Percentiles rank a stretch among this genome's conserved stretches.
Conservation (phyloP, 2,329 filamentous ascomycete genomes). For the Septoria linicola region DNA sequence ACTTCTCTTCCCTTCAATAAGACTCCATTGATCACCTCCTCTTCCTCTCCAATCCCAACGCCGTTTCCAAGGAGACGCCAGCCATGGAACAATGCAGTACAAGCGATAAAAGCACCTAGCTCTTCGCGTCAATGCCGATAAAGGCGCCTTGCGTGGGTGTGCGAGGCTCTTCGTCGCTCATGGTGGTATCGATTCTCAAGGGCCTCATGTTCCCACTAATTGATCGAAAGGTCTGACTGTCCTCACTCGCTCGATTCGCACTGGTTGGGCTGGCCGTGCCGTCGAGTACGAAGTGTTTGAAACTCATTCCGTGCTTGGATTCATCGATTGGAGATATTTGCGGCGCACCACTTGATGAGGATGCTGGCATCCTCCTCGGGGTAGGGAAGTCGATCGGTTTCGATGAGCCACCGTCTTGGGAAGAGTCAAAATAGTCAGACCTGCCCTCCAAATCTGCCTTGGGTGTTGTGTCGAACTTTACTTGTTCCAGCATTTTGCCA, state of each 20-base stretch:
- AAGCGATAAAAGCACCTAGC: too few relatives aligned
- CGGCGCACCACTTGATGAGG: slow-evolving; percentile 7
- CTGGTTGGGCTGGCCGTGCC: slow-evolving; percentile 11
- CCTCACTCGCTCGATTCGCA: slow-evolving; percentile 7
- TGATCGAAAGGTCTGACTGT: slow-evolving; percentile 1
- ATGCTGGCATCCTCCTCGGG: slow-evolving; percentile 5
- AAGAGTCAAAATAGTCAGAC: slow-evolving; percentile 37
- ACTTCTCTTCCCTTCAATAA: too few relatives aligned
- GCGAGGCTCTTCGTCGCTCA: slow-evolving; percentile 23
- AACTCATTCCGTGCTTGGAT: slow-evolving; percentile 26
- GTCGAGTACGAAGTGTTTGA: slow-evolving; percentile 34
- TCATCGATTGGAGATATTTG: slow-evolving; percentile 16
- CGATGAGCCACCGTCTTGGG: slow-evolving; percentile 5
- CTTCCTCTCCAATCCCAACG: too few relatives aligned
- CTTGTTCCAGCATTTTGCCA: slow-evolving; percentile 42
- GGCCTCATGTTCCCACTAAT: slow-evolving; percentile 19
- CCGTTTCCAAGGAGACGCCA: too few relatives aligned
- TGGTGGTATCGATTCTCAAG: slow-evolving; percentile 20
- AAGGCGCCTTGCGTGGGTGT: slow-evolving; percentile 28
- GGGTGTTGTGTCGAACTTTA: slow-evolving; percentile 48
- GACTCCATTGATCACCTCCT: too few relatives aligned
- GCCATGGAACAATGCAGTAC: too few relatives aligned
- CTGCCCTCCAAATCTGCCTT: slow-evolving; percentile 39
- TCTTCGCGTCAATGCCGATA: background rate
- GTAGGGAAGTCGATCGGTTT: slow-evolving; percentile 14